A percentile compares a stretch with the other conserved stretches of the same genome.
Conservation (phyloP, 352 stramenopile species). For the Phytopythium montanum region DNA sequence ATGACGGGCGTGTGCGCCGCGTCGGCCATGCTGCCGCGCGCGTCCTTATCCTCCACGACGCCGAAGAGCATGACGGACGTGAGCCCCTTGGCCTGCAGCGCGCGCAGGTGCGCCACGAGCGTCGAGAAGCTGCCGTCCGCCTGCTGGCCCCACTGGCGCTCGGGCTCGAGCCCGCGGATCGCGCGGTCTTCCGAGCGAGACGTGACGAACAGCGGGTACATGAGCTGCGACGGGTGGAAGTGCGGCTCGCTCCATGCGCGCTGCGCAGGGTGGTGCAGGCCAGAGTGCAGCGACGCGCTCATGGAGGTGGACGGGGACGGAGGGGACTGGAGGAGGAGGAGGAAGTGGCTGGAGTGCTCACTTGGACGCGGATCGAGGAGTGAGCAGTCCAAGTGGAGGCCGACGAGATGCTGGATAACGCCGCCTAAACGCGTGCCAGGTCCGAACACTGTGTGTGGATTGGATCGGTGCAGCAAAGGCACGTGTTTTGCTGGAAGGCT, state of each 20-base stretch:
- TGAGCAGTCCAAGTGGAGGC: not conserved
- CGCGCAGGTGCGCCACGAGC: slow-evolving; percentile 69
- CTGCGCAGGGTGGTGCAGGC: slow-evolving; percentile 76
- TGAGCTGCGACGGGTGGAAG: slow-evolving; percentile 85
- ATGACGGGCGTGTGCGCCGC: slow-evolving; percentile 77
- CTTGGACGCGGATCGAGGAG: slow-evolving; percentile 1
- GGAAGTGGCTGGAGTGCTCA: not conserved
- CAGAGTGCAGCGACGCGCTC: slow-evolving; percentile 55
- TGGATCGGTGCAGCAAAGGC: not conserved
- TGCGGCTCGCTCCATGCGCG: slow-evolving; percentile 86
- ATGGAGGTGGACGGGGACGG: not conserved
- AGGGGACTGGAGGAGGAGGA: not conserved
- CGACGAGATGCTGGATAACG: not conserved
- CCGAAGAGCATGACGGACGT: slow-evolving; percentile 88
- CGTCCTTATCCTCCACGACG: slow-evolving; percentile 84
- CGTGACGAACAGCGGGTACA: slow-evolving; percentile 90
- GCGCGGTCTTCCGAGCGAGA: slow-evolving; percentile 54
- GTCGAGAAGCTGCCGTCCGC: slow-evolving; percentile 61
- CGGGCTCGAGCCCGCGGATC: slow-evolving; percentile 79
- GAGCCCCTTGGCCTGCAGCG: slow-evolving; percentile 69
- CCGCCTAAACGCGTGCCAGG: not conserved
- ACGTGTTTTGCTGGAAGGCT: not conserved
- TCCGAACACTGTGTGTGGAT: not conserved
- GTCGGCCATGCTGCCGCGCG: slow-evolving; percentile 68
- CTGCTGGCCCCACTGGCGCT: slow-evolving; percentile 81